Conservation (phyloP, 495 filamentous ascomycete genomes). For the Aspergillus cavernicola region DNA sequence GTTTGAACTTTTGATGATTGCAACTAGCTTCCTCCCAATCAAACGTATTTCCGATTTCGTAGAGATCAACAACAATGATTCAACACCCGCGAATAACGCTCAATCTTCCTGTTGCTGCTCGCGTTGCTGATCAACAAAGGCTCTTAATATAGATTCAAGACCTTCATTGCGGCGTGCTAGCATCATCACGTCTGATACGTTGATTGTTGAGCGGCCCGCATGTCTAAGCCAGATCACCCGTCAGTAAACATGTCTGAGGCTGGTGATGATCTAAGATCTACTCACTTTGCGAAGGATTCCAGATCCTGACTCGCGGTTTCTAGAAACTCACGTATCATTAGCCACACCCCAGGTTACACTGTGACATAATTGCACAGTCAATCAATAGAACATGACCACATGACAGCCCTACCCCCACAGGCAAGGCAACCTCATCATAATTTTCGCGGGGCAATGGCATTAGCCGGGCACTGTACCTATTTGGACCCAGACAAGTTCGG, state of each 20-base stretch:
- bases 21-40: neutral
- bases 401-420: neutral
- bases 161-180: slow-evolving; percentile 83
- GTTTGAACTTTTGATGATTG: neutral
- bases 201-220: slow-evolving; percentile 78
- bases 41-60: neutral
- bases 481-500: slow-evolving; percentile 87
- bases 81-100: neutral
- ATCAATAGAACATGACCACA: too few relatives aligned
- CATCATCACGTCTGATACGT: slow-evolving; percentile 81
- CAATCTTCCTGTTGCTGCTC: slow-evolving; percentile 24
- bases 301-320: slow-evolving; percentile 74
- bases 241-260: neutral
- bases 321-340: slow-evolving; percentile 24
- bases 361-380: neutral
- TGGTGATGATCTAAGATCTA: neutral
- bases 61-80: neutral
- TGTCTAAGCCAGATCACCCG: slow-evolving; percentile 44
- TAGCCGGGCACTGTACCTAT: slow-evolving; percentile 56
- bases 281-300: slow-evolving; percentile 72
- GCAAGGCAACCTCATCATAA: neutral
- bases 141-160: slow-evolving; percentile 66
- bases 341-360: neutral
- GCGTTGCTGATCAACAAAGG: slow-evolving; percentile 57
- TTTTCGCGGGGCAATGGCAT: neutral